A percentile compares a stretch with the other conserved stretches of the same genome.
These are phyloP conservation scores for Wickerhamomyces strasburgensis DNA, from an alignment of 805 yeast genomes.

Conservation along the genomic window DNA sequence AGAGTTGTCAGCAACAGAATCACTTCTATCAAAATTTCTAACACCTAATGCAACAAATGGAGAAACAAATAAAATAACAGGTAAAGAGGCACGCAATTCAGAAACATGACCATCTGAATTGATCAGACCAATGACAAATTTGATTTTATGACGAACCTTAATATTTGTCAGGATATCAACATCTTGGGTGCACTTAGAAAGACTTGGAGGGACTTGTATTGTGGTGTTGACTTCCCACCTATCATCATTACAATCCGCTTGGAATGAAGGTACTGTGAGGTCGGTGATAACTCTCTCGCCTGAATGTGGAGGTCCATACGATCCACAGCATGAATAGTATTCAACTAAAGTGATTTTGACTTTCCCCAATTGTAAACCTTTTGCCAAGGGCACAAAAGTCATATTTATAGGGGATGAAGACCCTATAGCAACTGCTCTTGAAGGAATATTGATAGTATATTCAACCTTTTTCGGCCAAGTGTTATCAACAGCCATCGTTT, in stretches of 20 bases:
- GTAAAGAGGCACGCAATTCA: slow-evolving; percentile 86
- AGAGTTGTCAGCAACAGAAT: slow-evolving; percentile 20
- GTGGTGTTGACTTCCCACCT: slow-evolving; percentile 69
- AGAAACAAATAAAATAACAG: slow-evolving; percentile 67
- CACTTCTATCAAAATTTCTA: slow-evolving; percentile 25
- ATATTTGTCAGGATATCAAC: slow-evolving; percentile 64
- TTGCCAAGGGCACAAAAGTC: slow-evolving; percentile 69
- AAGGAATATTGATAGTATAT: slow-evolving; percentile 79
- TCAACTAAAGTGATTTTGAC: slow-evolving; percentile 67
- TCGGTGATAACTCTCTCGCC: slow-evolving; percentile 63
- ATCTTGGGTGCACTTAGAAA: slow-evolving; percentile 81
- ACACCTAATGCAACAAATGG: slow-evolving; percentile 78
- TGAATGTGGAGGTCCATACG: slow-evolving; percentile 49
- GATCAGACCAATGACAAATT: slow-evolving; percentile 69
- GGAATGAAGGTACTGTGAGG: slow-evolving; percentile 33
- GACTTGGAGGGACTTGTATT: slow-evolving; percentile 64
- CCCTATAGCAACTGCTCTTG: slow-evolving; percentile 88
- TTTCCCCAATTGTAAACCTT: slow-evolving; percentile 76
- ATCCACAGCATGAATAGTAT: slow-evolving; percentile 54
- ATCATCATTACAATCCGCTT: slow-evolving; percentile 37
- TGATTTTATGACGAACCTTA: slow-evolving; percentile 84
- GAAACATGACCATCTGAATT: slow-evolving; percentile 93
- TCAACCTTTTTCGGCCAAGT: slow-evolving; percentile 95
- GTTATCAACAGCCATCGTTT: slow-evolving; percentile 90
- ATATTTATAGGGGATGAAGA: slow-evolving; percentile 66